Conservation (phyloP, 2,329 filamentous ascomycete species). For the Conoideocrella luteorostrata region DNA sequence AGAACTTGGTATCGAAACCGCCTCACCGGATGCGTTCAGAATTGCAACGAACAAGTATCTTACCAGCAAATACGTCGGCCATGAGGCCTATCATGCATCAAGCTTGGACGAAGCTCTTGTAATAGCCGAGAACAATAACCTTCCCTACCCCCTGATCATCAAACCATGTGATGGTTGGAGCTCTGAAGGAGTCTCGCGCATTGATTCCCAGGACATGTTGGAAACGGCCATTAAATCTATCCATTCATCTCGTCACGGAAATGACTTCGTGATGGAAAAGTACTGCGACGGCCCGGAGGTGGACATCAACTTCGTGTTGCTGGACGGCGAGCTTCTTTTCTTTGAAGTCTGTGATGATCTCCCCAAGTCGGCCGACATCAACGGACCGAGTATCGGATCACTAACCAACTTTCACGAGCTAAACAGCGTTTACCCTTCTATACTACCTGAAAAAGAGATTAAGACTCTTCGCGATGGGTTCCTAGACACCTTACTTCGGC, state of each 20-base stretch:
- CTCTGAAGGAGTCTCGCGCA: slow-evolving; percentile 13
- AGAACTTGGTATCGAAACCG: slow-evolving; percentile 6
- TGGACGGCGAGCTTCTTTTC: slow-evolving; percentile 15
- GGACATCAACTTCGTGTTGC: slow-evolving; percentile 16
- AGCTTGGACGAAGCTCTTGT: slow-evolving; percentile 6
- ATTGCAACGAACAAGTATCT: slow-evolving; percentile 10
- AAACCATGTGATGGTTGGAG: slow-evolving; percentile 8
- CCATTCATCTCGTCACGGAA: slow-evolving; percentile 7
- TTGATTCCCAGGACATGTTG: slow-evolving; percentile 8
- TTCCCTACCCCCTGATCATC: slow-evolving; percentile 6
- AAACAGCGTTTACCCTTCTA: slow-evolving; percentile 8
- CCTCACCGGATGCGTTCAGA: slow-evolving; percentile 2
- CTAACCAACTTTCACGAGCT: slow-evolving; percentile 9
- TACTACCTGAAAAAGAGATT: slow-evolving; percentile 9
- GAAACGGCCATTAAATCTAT: slow-evolving; percentile 5
- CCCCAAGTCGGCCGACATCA: slow-evolving; percentile 12
- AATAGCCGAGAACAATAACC: slow-evolving; percentile 5
- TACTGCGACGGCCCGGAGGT: slow-evolving; percentile 16
- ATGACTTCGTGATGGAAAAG: slow-evolving; percentile 13
- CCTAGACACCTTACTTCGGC: slow-evolving; percentile 5
- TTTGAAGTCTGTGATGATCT: slow-evolving; percentile 15
- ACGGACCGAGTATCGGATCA: slow-evolving; percentile 6
- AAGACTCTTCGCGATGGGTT: slow-evolving; percentile 9
- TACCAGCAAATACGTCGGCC: slow-evolving; percentile 7
- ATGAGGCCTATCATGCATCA: slow-evolving; percentile 5